phyloP scores from a whole-genome alignment of 495 filamentous ascomycete genomes.

The Schizothecium vesticola region DNA sequence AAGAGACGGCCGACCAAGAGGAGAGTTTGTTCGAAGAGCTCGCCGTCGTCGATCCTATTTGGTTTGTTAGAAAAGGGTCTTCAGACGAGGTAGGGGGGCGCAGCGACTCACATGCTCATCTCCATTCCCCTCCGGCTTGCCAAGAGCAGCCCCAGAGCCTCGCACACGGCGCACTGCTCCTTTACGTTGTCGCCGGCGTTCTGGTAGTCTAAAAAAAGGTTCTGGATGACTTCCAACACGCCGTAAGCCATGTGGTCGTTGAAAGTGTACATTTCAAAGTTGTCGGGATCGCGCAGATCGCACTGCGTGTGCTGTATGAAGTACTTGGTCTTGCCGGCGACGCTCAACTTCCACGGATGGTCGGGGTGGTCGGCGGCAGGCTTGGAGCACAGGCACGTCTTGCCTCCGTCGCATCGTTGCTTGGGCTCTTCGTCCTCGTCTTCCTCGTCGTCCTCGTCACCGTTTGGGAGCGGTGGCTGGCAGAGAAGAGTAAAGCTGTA shows the following conservation, averaged over 20 bases:
- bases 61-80: no score
- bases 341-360: slow-evolving; percentile 36
- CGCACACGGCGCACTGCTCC: slow-evolving; percentile 35
- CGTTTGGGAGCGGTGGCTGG: slow-evolving; percentile 15
- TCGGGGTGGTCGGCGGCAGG: slow-evolving; percentile 34
- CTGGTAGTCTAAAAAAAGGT: slow-evolving; percentile 34
- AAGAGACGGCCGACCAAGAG: slow-evolving; percentile 33
- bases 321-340: slow-evolving; percentile 30
- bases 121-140: not conserved
- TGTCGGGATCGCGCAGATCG: slow-evolving; percentile 28
- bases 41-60: slow-evolving; percentile 27
- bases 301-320: slow-evolving; percentile 14
- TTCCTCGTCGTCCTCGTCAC: slow-evolving; percentile 20
- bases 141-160: slow-evolving; percentile 23
- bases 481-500: slow-evolving; percentile 34
- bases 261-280: slow-evolving; percentile 35
- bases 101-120: slow-evolving; percentile 7
- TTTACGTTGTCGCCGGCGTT: slow-evolving; percentile 26
- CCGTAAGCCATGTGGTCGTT: slow-evolving; percentile 34
- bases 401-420: slow-evolving; percentile 18
- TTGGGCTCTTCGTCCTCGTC: slow-evolving; percentile 13
- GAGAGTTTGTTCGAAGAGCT: slow-evolving; percentile 11
- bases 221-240: slow-evolving; percentile 31
- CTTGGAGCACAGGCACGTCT: slow-evolving; percentile 39
- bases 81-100: not conserved